Evolutionary conservation across 2,329 filamentous ascomycete species (phyloP), one percentile per base, ranked within the genome.

Genomic region (Pseudopyrenochaeta lycopersici): DNA sequence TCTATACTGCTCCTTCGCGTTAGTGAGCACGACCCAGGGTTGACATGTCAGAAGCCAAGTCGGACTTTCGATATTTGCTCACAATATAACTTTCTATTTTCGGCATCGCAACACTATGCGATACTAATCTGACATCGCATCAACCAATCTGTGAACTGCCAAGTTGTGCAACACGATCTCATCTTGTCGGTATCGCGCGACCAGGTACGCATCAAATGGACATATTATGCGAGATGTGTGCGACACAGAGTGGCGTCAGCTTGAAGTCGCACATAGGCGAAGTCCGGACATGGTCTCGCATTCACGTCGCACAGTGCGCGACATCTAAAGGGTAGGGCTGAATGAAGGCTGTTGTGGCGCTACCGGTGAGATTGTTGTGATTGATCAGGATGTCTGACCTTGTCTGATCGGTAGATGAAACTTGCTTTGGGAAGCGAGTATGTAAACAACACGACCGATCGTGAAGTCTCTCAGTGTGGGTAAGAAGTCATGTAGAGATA

Each of bases 321-420:
- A 29, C 18, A 41, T 29, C 12, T 4, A 36, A 23, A 12, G 35
- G 18, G 55, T 56, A 62, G 56, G 62, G 58, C 62, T 65, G 62
- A 59, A 54, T 56, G 54, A 60, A 56, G 36, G 51, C 55, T 59
- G 53, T 58, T 59, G 56, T 62, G 56, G 52, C 54, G 35, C 18
- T 21, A 35, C 32, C 32, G 32, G 32, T 35, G 12, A 23, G 38
- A 14, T 21, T 40, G 36, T 20, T 39, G 15, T 3, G 15, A 20
- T 29, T 7, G 23, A 21, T 27, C 12, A 7, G 12, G 39, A 35
- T 35, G 23, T 27, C 23, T 14, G 39, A 27, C 38, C 11, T 14
- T 40, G 38, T 27, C 21, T 18, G 38, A 18, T 21, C 21, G 39
- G 9, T 41, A 20, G 17, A 30, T 53, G 49, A 38, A 12, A 17